Percentiles rank a stretch among this genome's conserved stretches.
These are phyloP conservation scores for Gastrolobium villosum DNA, from an alignment of 306 rosid species.

Conservation along the genomic window DNA sequence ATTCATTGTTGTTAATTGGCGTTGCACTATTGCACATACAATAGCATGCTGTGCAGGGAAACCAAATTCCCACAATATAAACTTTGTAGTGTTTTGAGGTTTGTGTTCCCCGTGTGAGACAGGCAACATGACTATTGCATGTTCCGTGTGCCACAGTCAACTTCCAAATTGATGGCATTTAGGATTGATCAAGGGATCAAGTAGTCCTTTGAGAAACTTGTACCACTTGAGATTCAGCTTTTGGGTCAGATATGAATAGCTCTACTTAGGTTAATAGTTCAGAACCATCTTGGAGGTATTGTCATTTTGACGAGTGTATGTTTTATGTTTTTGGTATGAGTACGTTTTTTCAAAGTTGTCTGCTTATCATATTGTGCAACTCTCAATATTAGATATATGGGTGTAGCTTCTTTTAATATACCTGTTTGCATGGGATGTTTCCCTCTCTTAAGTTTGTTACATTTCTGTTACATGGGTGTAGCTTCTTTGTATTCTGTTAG, in stretches of 20 bases:
- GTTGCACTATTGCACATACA: slow-evolving; percentile 23
- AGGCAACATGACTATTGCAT: background rate
- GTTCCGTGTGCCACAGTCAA: background rate
- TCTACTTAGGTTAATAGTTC: background rate
- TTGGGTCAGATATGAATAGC: background rate
- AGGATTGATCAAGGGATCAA: too few relatives aligned
- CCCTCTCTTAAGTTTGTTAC: too few relatives aligned
- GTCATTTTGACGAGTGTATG: background rate
- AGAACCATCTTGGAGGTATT: background rate
- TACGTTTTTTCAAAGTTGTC: too few relatives aligned
- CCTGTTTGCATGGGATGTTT: too few relatives aligned
- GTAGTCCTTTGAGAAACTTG: too few relatives aligned
- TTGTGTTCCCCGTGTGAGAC: background rate
- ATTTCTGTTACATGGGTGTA: too few relatives aligned
- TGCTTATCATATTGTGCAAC: too few relatives aligned
- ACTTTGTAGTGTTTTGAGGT: background rate
- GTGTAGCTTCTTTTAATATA: too few relatives aligned
- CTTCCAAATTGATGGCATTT: slow-evolving; percentile 14
- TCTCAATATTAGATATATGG: too few relatives aligned
- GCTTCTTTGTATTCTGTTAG: too few relatives aligned
- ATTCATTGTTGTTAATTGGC: background rate
- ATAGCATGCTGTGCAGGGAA: background rate
- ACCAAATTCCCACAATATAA: background rate
- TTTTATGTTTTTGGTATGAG: too few relatives aligned
- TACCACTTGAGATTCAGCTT: too few relatives aligned